Percentiles rank a stretch among this genome's conserved stretches.
phyloP scores from a whole-genome alignment of 768 basidiomycete species.

The Auricularia sp. region DNA sequence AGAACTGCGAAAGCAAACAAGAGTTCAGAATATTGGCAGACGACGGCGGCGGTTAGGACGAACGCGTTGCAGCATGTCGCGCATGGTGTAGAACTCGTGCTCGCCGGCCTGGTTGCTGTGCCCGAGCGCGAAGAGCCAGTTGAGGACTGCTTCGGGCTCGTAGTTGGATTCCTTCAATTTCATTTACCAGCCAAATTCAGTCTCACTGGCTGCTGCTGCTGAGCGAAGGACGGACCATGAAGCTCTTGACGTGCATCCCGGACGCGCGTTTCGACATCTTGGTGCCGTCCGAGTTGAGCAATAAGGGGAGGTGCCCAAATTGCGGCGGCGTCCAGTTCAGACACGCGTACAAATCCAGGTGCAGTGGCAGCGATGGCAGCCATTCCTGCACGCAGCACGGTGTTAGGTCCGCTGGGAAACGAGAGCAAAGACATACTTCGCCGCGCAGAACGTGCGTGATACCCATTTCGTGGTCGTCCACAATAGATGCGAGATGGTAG shows the following conservation, averaged over 20 bases:
- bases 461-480: constrained; percentile 93
- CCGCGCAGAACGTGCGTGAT: constrained; percentile 93
- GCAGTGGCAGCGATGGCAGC: constrained; percentile 86
- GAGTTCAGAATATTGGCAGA: background rate
- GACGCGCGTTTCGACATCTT: constrained; percentile 95
- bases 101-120: constrained; percentile 54
- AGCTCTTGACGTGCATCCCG: constrained; percentile 78
- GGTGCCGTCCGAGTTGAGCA: constrained; percentile 80
- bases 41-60: constrained; percentile 6
- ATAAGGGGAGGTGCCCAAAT: constrained; percentile 85
- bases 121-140: constrained; percentile 91
- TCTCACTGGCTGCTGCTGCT: background rate
- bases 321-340: constrained; percentile 61
- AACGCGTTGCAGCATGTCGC: constrained; percentile 58
- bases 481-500: constrained; percentile 91
- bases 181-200: background rate
- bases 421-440: constrained; percentile 42
- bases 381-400: constrained; percentile 58
- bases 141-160: constrained; percentile 81
- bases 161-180: constrained; percentile 61
- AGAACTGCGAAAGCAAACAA: constrained; percentile 41
- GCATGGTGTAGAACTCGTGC: constrained; percentile 18
- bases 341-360: constrained; percentile 78
- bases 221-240: constrained; percentile 45
- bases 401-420: background rate